Base-by-base conservation (phyloP, 2,329 filamentous ascomycete genomes). In the Aspergillus niger region DNA sequence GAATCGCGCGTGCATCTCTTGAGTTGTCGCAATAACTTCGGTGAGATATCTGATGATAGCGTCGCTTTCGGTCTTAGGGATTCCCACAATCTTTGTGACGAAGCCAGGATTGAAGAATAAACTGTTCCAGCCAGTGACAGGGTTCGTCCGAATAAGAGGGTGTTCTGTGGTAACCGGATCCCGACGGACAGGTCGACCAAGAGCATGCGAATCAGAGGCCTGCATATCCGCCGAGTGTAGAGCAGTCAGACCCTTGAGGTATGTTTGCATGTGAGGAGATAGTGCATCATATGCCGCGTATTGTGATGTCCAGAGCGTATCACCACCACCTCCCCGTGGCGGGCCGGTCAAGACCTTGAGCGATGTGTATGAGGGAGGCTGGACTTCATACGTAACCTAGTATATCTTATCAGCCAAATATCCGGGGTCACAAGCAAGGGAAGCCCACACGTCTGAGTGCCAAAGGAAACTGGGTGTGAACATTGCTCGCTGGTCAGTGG, bases 1-100 rank as follows among this genome's bases (percentile, higher is more conserved):
- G 69, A 89, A 86, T 17, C 89, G 82, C 5, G 85, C 88, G 67
- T 91, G 89, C 61, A 89, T 80, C 72, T 92, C 90, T 44, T 89
- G 88, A 6, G 81, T 85, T 1, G 83, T 83, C 2, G 81, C 74
- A 6, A 86, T 79, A 24, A 86, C 75, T 66, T 85, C 82, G 36
- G 83, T 85, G 36, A 87, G 76, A 50, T 81, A 79, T 2, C 71
- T 68, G 61, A 86, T 78, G 63, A 85, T 83, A 44, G 78, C 74
- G 63, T 85, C 82, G 36, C 77, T 81, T 71, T 86, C 84, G 0
- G 79, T 80, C 64, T 85, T 84, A 2, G 85, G 84, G 2, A 86
- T 77, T 2, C 84, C 85, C n/a, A 85, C 79, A 52, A 86, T 86
- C 62, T 81, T 81, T 8, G 80, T 84, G 5, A 85, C 82, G 65